These are phyloP conservation scores for Luffa acutangula DNA, from an alignment of 306 rosid species.

Conservation along the genomic window DNA sequence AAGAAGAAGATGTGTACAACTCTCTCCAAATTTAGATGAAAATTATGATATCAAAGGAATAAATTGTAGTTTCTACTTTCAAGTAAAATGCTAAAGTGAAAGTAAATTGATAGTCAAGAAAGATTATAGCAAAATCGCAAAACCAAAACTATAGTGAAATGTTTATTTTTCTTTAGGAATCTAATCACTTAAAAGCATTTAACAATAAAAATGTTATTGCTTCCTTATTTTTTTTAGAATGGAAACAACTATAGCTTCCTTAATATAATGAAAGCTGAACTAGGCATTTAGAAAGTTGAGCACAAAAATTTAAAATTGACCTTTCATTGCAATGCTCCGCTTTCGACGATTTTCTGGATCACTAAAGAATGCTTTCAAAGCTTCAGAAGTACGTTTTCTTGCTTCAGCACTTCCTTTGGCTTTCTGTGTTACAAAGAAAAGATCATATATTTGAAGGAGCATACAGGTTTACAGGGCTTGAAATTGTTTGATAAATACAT, in stretches of 20 bases:
- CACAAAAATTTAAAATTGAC: conserved; percentile 28
- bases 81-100: neutral
- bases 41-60: neutral
- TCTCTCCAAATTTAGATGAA: neutral
- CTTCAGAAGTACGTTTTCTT: conserved; percentile 62
- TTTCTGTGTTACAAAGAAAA: conserved; percentile 44
- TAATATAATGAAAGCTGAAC: neutral
- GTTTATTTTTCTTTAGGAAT: neutral
- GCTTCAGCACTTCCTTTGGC: conserved; percentile 82
- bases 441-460: neutral
- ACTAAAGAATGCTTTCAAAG: conserved; percentile 70
- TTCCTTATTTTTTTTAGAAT: neutral
- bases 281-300: neutral
- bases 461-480: neutral
- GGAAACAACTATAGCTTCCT: neutral
- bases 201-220: neutral
- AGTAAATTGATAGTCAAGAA: neutral
- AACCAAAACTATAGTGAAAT: neutral
- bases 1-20: neutral
- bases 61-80: neutral
- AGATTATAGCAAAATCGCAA: neutral
- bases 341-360: conserved; percentile 78
- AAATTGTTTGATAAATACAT: neutral
- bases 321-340: conserved; percentile 87
- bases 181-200: neutral